phyloP scores from a whole-genome alignment of 495 filamentous ascomycete species.

The Staphylotrichum longicolle region DNA sequence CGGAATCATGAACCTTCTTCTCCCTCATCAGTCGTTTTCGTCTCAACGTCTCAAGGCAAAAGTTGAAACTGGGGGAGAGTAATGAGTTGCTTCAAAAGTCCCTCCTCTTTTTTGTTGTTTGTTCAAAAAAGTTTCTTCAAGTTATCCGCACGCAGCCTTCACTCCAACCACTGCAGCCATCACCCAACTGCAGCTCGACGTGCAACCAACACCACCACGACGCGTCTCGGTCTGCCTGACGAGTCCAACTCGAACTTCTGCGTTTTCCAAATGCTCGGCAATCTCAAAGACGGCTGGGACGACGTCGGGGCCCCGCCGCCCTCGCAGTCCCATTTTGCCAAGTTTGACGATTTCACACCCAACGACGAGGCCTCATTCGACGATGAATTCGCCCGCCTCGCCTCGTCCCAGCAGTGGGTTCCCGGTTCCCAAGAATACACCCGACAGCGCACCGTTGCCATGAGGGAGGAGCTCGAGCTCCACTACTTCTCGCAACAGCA shows the following conservation, averaged over 20 bases:
- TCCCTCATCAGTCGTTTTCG: no score
- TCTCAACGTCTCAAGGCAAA: no score
- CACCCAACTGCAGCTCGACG: not conserved
- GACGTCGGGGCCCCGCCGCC: constrained; percentile 18
- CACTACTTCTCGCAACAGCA: constrained; percentile 34
- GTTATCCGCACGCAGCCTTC: not conserved
- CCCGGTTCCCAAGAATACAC: constrained; percentile 35
- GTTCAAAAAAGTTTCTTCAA: no score
- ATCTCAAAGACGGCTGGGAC: not conserved
- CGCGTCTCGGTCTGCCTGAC: constrained; percentile 3
- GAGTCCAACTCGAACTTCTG: constrained; percentile 1
- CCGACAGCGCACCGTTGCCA: constrained; percentile 35
- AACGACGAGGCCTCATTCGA: constrained; percentile 34
- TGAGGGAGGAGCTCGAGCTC: constrained; percentile 33
- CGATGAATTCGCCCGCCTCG: constrained; percentile 38
- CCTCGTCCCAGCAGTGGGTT: constrained; percentile 37
- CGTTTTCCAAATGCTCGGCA: constrained; percentile 1
- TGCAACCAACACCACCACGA: not conserved
- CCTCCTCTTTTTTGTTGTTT: no score
- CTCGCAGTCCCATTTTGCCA: constrained; percentile 39
- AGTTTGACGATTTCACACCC: constrained; percentile 34
- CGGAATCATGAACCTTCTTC: no score
- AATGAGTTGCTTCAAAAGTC: no score
- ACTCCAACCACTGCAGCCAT: no score
- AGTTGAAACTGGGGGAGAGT: no score